A percentile compares a stretch with the other conserved stretches of the same genome.
phyloP scores from a whole-genome alignment of 176 grass and related monocot species.

The Typha latifolia region DNA sequence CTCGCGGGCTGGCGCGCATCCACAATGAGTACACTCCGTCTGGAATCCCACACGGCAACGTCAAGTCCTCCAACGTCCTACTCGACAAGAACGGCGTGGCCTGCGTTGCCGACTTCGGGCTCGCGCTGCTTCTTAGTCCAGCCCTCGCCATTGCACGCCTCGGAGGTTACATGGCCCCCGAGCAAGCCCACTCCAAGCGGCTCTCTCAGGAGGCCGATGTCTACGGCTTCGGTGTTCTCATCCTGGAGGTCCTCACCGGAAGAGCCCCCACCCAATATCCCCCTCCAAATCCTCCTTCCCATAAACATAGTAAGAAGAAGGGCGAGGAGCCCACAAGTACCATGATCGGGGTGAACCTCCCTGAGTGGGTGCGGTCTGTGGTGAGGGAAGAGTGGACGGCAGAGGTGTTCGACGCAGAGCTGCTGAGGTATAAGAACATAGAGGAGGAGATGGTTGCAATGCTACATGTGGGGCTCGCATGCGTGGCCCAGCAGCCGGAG shows the following conservation, averaged over 20 bases:
- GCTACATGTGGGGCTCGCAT: conserved; percentile 61
- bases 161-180: conserved; percentile 53
- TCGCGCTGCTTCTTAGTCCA: conserved; percentile 50
- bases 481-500: conserved; percentile 37
- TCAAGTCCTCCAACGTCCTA: conserved; percentile 74
- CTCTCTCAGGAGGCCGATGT: conserved; percentile 73
- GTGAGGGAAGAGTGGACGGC: conserved; percentile 80
- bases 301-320: conserved; percentile 15
- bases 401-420: conserved; percentile 80
- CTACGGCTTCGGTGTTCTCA: conserved; percentile 66
- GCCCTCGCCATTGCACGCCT: conserved; percentile 41
- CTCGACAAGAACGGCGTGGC: conserved; percentile 42
- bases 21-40: conserved; percentile 46
- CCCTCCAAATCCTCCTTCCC: conserved; percentile 6
- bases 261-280: conserved; percentile 34
- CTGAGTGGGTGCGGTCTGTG: conserved; percentile 71
- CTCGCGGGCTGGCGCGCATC: conserved; percentile 51
- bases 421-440: conserved; percentile 63
- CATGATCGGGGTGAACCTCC: conserved; percentile 17
- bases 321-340: neutral
- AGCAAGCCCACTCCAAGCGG: conserved; percentile 37
- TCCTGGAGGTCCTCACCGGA: conserved; percentile 65
- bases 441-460: conserved; percentile 83
- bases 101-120: conserved; percentile 53
- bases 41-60: conserved; percentile 50